Evolutionary conservation across 768 basidiomycete species (phyloP).

Genomic region (Mycena filopes): DNA sequence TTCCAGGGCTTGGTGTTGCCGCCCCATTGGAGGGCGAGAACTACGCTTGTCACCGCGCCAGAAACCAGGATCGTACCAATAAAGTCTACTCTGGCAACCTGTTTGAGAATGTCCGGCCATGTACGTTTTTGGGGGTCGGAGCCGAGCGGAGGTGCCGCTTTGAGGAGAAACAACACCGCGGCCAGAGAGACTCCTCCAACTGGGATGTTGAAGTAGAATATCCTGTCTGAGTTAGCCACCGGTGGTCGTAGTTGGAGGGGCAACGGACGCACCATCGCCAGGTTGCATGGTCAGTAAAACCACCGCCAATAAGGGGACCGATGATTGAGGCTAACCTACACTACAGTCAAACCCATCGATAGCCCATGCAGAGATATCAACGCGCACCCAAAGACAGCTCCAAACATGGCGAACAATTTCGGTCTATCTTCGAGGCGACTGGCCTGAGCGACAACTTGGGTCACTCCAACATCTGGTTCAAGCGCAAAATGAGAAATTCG

Average conservation of each 20-base stretch:
- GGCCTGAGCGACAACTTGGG: constrained; percentile 35
- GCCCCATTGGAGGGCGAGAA: constrained; percentile 56
- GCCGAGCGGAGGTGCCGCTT: constrained; percentile 15
- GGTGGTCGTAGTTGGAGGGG: background rate
- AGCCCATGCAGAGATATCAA: too few relatives aligned
- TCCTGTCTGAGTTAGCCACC: background rate
- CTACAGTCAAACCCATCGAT: too few relatives aligned
- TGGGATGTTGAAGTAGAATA: constrained; percentile 13
- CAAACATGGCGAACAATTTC: constrained; percentile 49
- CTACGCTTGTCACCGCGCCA: constrained; percentile 44
- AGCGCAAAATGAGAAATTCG: background rate
- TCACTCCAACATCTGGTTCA: constrained; percentile 8
- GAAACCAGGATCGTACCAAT: constrained; percentile 48
- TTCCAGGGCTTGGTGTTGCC: constrained; percentile 55
- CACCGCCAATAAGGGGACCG: constrained; percentile 41
- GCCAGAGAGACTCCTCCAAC: constrained; percentile 18
- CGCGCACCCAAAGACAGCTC: constrained; percentile 40
- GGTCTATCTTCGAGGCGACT: constrained; percentile 42
- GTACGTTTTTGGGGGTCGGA: constrained; percentile 13
- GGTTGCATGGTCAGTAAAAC: constrained; percentile 34
- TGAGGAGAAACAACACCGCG: constrained; percentile 17
- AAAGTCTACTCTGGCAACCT: constrained; percentile 46
- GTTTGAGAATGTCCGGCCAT: constrained; percentile 8
- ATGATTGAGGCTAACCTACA: constrained; percentile 23
- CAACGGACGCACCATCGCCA: constrained; percentile 11